Conservation (phyloP, 352 stramenopile species). For the Pythium insidiosum region DNA sequence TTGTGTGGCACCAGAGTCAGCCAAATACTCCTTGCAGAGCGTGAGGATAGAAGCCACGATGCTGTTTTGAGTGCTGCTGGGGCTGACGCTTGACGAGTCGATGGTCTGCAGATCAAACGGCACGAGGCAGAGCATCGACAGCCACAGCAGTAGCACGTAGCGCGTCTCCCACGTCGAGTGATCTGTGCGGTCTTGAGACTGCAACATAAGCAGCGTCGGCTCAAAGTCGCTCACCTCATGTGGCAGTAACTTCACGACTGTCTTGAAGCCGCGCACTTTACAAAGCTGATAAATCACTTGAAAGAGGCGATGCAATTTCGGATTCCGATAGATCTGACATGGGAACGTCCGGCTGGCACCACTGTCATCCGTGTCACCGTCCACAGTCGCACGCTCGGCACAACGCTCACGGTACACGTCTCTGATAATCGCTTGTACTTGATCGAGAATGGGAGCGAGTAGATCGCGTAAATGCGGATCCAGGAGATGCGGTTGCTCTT, state of each 20-base stretch:
- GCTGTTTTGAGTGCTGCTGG: too few relatives aligned
- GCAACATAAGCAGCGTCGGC: constrained; percentile 85
- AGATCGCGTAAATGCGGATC: constrained; percentile 81
- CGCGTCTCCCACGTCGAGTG: constrained; percentile 62
- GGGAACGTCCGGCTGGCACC: too few relatives aligned
- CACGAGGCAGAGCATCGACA: constrained; percentile 96
- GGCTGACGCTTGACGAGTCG: constrained; percentile 72
- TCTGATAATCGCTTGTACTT: constrained; percentile 53
- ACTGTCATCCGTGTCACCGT: constrained; percentile 4
- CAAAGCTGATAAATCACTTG: constrained; percentile 94
- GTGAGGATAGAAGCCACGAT: constrained; percentile 78
- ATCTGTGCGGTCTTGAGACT: constrained; percentile 83
- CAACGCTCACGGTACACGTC: constrained; percentile 24
- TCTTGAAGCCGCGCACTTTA: constrained; percentile 96
- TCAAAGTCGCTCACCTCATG: constrained; percentile 96
- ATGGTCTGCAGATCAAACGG: constrained; percentile 97
- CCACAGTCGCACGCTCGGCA: not conserved
- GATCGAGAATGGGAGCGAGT: constrained; percentile 54
- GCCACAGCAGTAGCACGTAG: constrained; percentile 94
- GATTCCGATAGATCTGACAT: constrained; percentile 67
- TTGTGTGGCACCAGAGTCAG: constrained; percentile 79
- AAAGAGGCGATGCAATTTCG: constrained; percentile 80
- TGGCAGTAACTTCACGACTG: constrained; percentile 92
- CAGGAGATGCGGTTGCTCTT: constrained; percentile 86
- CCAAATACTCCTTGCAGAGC: constrained; percentile 83